Conservation (phyloP, 192 early-diverging fungal species). For the Geosiphon pyriformis region DNA sequence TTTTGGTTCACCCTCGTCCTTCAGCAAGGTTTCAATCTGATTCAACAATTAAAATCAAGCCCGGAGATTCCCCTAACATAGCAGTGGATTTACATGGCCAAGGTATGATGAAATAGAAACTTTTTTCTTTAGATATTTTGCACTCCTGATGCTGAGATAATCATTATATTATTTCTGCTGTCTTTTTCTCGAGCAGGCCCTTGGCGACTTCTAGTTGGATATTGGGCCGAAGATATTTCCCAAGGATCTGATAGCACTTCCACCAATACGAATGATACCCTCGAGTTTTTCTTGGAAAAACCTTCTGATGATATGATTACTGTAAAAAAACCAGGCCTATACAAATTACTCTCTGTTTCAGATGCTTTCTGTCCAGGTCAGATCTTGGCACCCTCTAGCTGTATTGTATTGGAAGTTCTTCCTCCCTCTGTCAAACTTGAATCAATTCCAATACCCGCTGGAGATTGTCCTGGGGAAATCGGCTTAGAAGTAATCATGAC, state of each 20-base stretch:
- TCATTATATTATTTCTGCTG: neutral
- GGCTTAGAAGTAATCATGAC: slow-evolving; percentile 17
- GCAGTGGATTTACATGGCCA: slow-evolving; percentile 1
- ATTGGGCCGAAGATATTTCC: slow-evolving; percentile 20
- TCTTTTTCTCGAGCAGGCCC: slow-evolving; percentile 6
- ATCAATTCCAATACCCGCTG: slow-evolving; percentile 18
- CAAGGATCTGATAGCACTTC: neutral
- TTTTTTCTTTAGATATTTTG: neutral
- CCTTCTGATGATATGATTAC: slow-evolving; percentile 4
- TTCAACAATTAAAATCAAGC: slow-evolving; percentile 1
- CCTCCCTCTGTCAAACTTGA: slow-evolving; percentile 20
- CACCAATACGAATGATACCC: neutral
- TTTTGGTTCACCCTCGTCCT: slow-evolving; percentile 30
- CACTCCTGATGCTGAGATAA: neutral
- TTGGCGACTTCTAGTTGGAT: slow-evolving; percentile 14
- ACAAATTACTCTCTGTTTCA: slow-evolving; percentile 28
- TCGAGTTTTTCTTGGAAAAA: neutral
- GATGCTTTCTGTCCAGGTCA: slow-evolving; percentile 32
- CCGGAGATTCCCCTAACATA: slow-evolving; percentile 1
- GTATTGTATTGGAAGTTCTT: neutral
- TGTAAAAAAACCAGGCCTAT: slow-evolving; percentile 31
- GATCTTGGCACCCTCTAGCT: slow-evolving; percentile 13
- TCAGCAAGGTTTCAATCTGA: slow-evolving; percentile 30
- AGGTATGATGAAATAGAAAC: slow-evolving; percentile 1
- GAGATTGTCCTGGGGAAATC: slow-evolving; percentile 23